Evolutionary conservation across 768 basidiomycete genomes (phyloP), one percentile per base, ranked within the genome.

Genomic region (Amyloporia xantha): DNA sequence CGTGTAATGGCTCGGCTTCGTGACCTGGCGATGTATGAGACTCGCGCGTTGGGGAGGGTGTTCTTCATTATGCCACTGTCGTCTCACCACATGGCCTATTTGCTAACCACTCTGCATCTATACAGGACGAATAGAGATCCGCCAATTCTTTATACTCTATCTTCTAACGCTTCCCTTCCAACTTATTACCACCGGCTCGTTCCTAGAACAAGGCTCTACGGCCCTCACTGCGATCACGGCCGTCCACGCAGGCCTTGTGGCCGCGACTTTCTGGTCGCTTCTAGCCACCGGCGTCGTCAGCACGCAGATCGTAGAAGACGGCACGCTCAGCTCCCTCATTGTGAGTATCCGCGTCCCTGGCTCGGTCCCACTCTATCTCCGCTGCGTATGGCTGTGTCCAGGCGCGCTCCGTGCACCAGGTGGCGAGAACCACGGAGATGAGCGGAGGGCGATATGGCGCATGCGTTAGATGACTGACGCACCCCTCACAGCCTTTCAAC

Each of bases 281-380:
- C 69, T 90, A 45, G 88, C 75, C 26, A 91, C 88, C 65, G 86
- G 75, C 7, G 67, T 91, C 51, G 76, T 92, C 19, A 81, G 84
- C 28, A 88, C 85, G n/a, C 95, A 98, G 66, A 62, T 93, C 42
- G 87, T 97, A 47, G 95, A 97, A 63, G 95, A 90, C 59, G 95
- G 92, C 5, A 89, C 89, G 0, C 68, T 82, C 27, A 78, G 78
- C 56, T 78, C 83, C 50, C 53, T 88, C 41, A 68, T 86, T 47
- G 86, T 88, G 47, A 56, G 77, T 77, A 41, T 33, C 30, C 9
- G 30, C 30, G 15, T 7, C 30, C 9, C 30, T 33, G 30, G 30
- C 30, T n/a, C n/a, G n/a, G n/a, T n/a, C n/a, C 30, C 15, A 33
- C 30, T 33, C 30, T 15, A 33, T 15, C 30, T 33, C 30, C 30